Base-by-base conservation (phyloP, 1,139 yeast genomes). In the Geotrichum citri-aurantii region DNA sequence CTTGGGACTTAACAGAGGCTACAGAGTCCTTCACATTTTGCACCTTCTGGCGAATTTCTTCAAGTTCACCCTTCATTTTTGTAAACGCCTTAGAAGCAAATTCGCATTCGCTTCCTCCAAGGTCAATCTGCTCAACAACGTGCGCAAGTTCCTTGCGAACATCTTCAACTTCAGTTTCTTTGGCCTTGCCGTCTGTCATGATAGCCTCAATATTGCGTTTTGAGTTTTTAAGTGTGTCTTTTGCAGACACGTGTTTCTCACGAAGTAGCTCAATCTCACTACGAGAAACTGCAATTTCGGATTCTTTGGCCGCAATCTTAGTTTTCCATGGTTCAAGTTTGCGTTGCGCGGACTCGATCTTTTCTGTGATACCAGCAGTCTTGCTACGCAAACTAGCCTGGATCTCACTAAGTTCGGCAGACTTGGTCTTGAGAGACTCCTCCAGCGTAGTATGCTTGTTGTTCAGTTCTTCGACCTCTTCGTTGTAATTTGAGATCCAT, bases 281-380 rank as follows among this genome's bases (percentile, higher is more conserved):
- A 58, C 81, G 79, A 1, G 85, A 81, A 47, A 89, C 79, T 55
- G 84, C 81, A 10, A 88, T 81, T 50, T 84, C 83, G 29, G 89
- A 82, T 62, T 83, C 84, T 60, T 86, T 86, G 27, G 80, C 80
- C 61, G 83, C 84, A 47, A 91, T 76, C 64, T 84, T 81, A 42
- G 81, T 84, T 62, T 83, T 84, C 95, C 96, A 91, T 0, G 99
- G 99, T 63, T 88, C 93, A 8, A 91, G 73, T 62, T 85, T 77
- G 10, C 78, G 78, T 67, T 89, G 95, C 48, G 85, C 74, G 6
- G 68, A 65, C 65, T 84, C 89, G 57, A 90, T 85, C 66, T 86
- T 79, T 21, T 78, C 79, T 0, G 90, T 81, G 61, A 84, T 81
- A 1, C 74, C 81, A 14, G 84, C 80, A 0, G 95, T 93, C 68